These are phyloP conservation scores for Trichosporon ovoides DNA, from an alignment of 1,284 basidiomycete species.

Conservation along the genomic window DNA sequence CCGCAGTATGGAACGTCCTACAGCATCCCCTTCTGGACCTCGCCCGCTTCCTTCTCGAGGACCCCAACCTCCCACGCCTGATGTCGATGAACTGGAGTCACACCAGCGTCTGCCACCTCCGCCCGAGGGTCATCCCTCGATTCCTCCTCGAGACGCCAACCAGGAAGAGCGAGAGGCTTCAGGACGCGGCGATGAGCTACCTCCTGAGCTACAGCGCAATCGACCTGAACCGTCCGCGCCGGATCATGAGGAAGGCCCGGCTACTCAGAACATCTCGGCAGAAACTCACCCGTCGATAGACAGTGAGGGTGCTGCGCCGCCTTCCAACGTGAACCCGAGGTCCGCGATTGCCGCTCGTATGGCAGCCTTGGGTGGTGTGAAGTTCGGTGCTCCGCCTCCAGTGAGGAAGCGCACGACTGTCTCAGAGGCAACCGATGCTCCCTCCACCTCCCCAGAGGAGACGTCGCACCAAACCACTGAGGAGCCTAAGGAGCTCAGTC, in stretches of 20 bases:
- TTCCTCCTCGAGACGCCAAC: neutral
- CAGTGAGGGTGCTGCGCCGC: neutral
- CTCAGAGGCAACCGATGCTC: neutral
- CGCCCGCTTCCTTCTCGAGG: constrained; percentile 24
- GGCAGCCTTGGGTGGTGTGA: constrained; percentile 79
- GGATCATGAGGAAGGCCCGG: neutral
- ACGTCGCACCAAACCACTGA: no score
- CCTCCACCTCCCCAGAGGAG: no score
- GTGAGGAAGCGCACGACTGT: constrained; percentile 16
- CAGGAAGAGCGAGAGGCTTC: neutral
- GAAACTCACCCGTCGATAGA: neutral
- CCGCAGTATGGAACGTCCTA: constrained; percentile 9
- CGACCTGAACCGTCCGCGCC: neutral
- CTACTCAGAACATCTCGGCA: neutral
- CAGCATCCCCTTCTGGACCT: constrained; percentile 13
- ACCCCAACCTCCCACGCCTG: constrained; percentile 21
- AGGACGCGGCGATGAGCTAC: neutral
- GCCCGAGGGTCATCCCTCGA: constrained; percentile 1
- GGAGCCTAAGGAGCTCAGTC: constrained; percentile 8
- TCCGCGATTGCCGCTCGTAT: constrained; percentile 79
- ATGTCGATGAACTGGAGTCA: constrained; percentile 19
- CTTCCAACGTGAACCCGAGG: neutral
- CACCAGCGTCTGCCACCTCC: constrained; percentile 11
- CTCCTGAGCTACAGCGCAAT: neutral
- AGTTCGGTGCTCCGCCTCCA: constrained; percentile 59